Evolutionary conservation across 768 basidiomycete genomes (phyloP), one percentile per base, ranked within the genome.

Genomic region (Serendipita vermifera): DNA sequence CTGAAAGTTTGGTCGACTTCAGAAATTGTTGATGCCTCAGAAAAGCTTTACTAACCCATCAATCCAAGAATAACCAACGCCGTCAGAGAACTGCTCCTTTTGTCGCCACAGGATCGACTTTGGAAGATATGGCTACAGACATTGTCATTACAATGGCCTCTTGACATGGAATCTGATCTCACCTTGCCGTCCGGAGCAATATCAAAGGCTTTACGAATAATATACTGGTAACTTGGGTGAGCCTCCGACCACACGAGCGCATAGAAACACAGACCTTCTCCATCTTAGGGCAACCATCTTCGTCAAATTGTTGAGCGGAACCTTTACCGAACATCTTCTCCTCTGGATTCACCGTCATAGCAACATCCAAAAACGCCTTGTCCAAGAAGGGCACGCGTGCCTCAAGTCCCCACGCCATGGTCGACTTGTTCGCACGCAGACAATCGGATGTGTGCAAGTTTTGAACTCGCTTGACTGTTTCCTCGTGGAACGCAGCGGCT

Each of bases 321-420:
- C 88, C 90, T 68, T 92, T 97, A 63, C 65, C 75, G 72, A 97
- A 98, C 77, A 79, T 81, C 69, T 99, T 99, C 58, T 85, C 77
- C 64, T 82, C 78, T 2, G 96, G 78, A 61, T 93, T 83, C 62
- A 92, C 71, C 71, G 84, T 85, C 90, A 99, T 89, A 1, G 92
- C 77, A 20, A 86, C 86, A 55, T 98, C 91, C 54, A 99, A 75
- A 80, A 99, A 99, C 14, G 79, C 73, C 72, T 92, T 94, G 76
- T 99, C 96, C 56, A 99, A 81, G 82, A 99, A 99, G 11, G 96
- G 96, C 3, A 99, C 96, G 46, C 96, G 89, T 2, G 92, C 92
- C 68, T 99, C 96, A 43, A 99, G 81, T 60, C 96, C 96, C 93
- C 94, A 99, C 1, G 96, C 96, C 96, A 99, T 98, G 5, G 96